Conservation (phyloP, 805 yeast species). For the Saturnispora diversa region DNA sequence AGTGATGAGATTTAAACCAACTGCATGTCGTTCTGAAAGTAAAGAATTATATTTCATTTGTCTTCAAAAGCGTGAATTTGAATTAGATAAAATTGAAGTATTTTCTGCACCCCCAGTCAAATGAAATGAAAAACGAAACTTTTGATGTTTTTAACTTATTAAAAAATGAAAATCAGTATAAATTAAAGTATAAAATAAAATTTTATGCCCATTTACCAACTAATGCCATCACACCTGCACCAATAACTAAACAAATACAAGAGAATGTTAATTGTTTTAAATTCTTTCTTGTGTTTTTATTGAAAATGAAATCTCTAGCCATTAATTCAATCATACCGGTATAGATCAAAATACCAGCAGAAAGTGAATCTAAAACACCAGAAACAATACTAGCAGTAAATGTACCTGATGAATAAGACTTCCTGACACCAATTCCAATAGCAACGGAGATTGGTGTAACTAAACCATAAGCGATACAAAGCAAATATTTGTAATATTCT, state of each 20-base stretch:
- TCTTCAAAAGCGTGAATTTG: slow-evolving; percentile 35
- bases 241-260: slow-evolving; percentile 42
- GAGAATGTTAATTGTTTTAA: slow-evolving; percentile 40
- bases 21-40: slow-evolving; percentile 70
- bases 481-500: slow-evolving; percentile 33
- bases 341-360: slow-evolving; percentile 67
- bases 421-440: slow-evolving; percentile 66
- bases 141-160: background rate
- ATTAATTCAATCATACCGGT: slow-evolving; percentile 67
- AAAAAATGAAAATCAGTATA: background rate
- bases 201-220: slow-evolving; percentile 61
- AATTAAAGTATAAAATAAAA: background rate
- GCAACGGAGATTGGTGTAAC: slow-evolving; percentile 68
- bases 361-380: slow-evolving; percentile 63
- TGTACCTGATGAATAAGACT: slow-evolving; percentile 46
- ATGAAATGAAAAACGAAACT: background rate
- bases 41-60: slow-evolving; percentile 79
- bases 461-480: slow-evolving; percentile 43
- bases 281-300: slow-evolving; percentile 49
- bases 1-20: slow-evolving; percentile 71
- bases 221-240: slow-evolving; percentile 65
- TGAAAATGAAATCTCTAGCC: slow-evolving; percentile 62
- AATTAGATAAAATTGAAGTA: slow-evolving; percentile 37
- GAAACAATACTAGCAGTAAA: slow-evolving; percentile 50
- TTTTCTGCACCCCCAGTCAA: slow-evolving; percentile 24